These are phyloP conservation scores for Haberlea rhodopensis DNA, from an alignment of 257 asterid species.

Conservation along the genomic window DNA sequence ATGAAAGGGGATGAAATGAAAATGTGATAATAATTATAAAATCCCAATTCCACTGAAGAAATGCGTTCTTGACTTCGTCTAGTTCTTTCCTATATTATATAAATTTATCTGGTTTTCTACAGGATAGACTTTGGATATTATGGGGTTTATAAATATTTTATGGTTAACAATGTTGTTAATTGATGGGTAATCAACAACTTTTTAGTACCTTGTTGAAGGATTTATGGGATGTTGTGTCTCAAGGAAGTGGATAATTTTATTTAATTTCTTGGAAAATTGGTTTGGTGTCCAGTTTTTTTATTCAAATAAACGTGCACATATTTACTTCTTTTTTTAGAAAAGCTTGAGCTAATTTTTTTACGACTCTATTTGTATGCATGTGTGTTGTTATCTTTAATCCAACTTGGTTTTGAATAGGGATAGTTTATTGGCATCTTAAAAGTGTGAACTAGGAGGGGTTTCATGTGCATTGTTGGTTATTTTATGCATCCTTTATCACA, in stretches of 20 bases:
- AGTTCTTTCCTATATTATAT: neutral
- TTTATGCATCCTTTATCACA: neutral
- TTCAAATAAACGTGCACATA: neutral
- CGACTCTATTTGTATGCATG: neutral
- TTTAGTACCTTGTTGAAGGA: neutral
- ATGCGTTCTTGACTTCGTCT: slow-evolving; percentile 1
- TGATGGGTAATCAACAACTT: neutral
- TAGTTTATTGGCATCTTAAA: neutral
- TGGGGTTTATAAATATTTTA: neutral
- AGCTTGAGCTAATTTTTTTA: neutral
- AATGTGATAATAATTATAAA: too few species aligned
- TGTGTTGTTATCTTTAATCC: neutral
- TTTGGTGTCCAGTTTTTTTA: neutral
- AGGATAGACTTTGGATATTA: neutral
- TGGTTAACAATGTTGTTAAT: neutral
- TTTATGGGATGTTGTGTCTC: slow-evolving; percentile 5
- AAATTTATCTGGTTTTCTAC: neutral
- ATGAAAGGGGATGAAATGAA: neutral
- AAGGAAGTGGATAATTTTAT: neutral
- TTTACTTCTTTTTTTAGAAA: neutral
- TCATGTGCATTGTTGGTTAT: slow-evolving; percentile 10
- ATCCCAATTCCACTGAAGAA: too few species aligned
- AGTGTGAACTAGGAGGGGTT: slow-evolving; percentile 2
- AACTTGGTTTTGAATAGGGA: neutral
- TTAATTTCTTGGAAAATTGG: neutral